Percentiles rank a stretch among this genome's conserved stretches.
phyloP scores from a whole-genome alignment of 2,329 filamentous ascomycete genomes.

The Claviceps sp. region DNA sequence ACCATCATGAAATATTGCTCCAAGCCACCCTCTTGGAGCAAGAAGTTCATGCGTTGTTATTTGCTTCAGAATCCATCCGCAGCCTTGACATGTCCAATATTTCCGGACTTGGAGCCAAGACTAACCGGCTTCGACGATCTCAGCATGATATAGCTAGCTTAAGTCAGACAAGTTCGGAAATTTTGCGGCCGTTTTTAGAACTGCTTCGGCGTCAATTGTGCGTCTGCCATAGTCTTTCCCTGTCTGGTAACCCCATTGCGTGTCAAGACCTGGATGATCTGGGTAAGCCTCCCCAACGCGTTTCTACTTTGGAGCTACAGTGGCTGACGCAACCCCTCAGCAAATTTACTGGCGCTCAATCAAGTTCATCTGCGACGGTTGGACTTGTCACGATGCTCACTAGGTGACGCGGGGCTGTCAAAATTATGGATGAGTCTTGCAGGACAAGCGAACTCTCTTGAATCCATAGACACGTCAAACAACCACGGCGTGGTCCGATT shows the following conservation, averaged over 20 bases:
- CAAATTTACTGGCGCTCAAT: conserved; percentile 20
- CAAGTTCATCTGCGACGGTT: conserved; percentile 31
- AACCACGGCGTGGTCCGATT: conserved; percentile 38
- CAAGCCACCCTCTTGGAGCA: conserved; percentile 39
- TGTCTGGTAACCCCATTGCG: conserved; percentile 37
- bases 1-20: conserved; percentile 33
- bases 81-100: conserved; percentile 39
- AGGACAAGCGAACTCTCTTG: conserved; percentile 30
- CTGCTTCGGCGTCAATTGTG: conserved; percentile 33
- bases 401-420: conserved; percentile 34
- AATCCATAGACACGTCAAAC: conserved; percentile 37
- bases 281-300: conserved; percentile 19
- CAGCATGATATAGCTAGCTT: conserved; percentile 11
- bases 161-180: conserved; percentile 22
- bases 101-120: conserved; percentile 16
- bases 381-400: conserved; percentile 36
- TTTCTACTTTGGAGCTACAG: neutral
- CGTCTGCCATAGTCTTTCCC: conserved; percentile 35
- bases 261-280: conserved; percentile 34
- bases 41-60: conserved; percentile 42
- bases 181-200: conserved; percentile 35
- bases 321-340: conserved; percentile 7
- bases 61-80: conserved; percentile 40
- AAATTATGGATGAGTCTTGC: conserved; percentile 34
- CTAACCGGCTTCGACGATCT: conserved; percentile 11